These are phyloP conservation scores for Punica granatum DNA, from an alignment of 345 rosid genomes.

Conservation along the genomic window DNA sequence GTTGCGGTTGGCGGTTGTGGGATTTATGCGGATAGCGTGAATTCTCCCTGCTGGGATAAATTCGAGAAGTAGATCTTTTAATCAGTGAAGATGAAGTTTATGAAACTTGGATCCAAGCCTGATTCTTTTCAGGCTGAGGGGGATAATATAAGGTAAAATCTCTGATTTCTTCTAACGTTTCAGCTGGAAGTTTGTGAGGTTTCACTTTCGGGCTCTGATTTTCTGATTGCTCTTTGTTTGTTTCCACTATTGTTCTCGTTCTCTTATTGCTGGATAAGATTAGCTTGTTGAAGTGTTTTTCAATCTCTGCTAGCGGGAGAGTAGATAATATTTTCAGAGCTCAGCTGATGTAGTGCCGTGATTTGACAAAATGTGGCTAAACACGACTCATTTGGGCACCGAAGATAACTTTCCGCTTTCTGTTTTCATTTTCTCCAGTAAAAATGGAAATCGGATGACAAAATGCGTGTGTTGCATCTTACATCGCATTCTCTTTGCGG, in stretches of 20 bases:
- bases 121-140: slow-evolving; percentile 40
- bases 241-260: not conserved
- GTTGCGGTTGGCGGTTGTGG: not conserved
- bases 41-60: not conserved
- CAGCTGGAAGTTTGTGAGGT: not conserved
- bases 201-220: not conserved
- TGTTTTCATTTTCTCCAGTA: not conserved
- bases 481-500: not conserved
- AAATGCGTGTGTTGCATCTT: not conserved
- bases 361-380: not conserved
- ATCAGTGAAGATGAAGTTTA: slow-evolving; percentile 37
- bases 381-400: not conserved
- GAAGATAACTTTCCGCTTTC: not conserved
- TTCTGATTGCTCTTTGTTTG: not conserved
- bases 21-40: slow-evolving; percentile 3
- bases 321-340: not conserved
- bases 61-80: slow-evolving; percentile 8
- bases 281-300: not conserved
- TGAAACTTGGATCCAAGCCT: slow-evolving; percentile 51
- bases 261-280: not conserved
- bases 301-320: not conserved
- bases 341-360: not conserved
- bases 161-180: not conserved
- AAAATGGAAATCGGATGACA: not conserved
- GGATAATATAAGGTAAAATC: slow-evolving; percentile 26